These are phyloP conservation scores for Bonnemaisonia californica DNA, from an alignment of 31 red algal species.

Conservation along the genomic window DNA sequence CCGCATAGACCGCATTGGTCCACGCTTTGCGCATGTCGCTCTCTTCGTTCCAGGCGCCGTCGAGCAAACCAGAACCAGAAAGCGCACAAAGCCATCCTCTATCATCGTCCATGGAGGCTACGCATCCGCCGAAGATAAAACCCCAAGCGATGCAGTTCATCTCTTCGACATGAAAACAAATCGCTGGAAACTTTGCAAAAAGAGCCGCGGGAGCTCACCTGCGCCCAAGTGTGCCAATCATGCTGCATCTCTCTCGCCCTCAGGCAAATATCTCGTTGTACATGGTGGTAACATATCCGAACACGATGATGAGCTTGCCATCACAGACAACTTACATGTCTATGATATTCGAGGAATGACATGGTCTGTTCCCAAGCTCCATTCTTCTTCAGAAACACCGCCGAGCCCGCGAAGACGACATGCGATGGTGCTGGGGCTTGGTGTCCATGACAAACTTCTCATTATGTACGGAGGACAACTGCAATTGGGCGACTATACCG, in stretches of 20 bases:
- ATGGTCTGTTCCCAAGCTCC: slow-evolving; percentile 43
- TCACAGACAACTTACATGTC: slow-evolving; percentile 35
- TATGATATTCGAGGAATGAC: slow-evolving; percentile 31
- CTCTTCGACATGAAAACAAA: slow-evolving; percentile 46
- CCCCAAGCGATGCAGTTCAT: slow-evolving; percentile 30
- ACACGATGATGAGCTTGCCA: slow-evolving; percentile 15
- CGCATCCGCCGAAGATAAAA: not conserved
- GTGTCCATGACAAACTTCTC: slow-evolving; percentile 37
- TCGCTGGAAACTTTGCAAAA: slow-evolving; percentile 30
- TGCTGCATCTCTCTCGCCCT: slow-evolving; percentile 41
- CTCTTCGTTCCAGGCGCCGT: slow-evolving; percentile 20
- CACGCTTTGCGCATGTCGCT: slow-evolving; percentile 55
- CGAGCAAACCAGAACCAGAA: slow-evolving; percentile 12
- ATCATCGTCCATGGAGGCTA: slow-evolving; percentile 64
- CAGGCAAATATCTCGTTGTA: slow-evolving; percentile 32
- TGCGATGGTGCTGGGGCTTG: slow-evolving; percentile 49
- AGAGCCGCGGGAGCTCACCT: not conserved
- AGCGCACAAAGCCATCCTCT: slow-evolving; percentile 29
- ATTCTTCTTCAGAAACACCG: slow-evolving; percentile 1
- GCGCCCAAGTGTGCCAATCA: slow-evolving; percentile 47
- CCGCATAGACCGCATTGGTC: slow-evolving; percentile 31
- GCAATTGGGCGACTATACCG: slow-evolving; percentile 7
- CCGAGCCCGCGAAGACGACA: slow-evolving; percentile 38
- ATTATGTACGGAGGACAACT: slow-evolving; percentile 50
- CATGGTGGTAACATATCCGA: slow-evolving; percentile 54